Evolutionary conservation across 2,329 filamentous ascomycete species (phyloP), one percentile per base, ranked within the genome.

Genomic region (Tolypocladium pustulatum): DNA sequence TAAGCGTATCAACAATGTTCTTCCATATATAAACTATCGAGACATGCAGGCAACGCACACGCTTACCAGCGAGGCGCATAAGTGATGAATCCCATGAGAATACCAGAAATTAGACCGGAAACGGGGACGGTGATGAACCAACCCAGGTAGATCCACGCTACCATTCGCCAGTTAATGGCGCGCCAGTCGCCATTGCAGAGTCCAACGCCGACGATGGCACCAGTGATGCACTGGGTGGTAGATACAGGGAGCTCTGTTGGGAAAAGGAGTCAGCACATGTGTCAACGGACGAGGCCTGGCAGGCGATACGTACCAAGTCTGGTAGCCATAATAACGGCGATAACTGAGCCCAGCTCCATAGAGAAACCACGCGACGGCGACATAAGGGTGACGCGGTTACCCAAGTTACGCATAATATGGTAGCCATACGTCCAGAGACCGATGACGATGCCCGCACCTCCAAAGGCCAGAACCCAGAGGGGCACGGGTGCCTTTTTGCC

Each of bases 221-320:
- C 83, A 49, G 79, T 83, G 65, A 85, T 84, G 68, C 84, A 87
- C 72, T 86, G 83, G 0, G 84, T 85, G 1, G 84, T 87, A 2
- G 83, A 86, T 37, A 87, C 78, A 2, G 84, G 84, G 2, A 87
- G 78, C 57, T 79, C 76, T 76, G 65, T 34, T 40, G 13, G 27
- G 17, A 22, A 36, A 51, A 1, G 9, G 38, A 12, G 61, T 67
- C 54, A 65, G 61, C 37, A 51, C 0, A 13, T 34, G 17, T 49
- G 37, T 2, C 10, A 43, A 5, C 10, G 3, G 36, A 0, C 6
- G 2, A 40, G 3, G 32, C 13, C 2, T 4, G 5, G 1, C 13
- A 38, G 22, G 2, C 4, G 8, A n/a, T 25, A 72, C 73, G 62
- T 68, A 77, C 74, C 74, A 36, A 86, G 77, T 59, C 82, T 81